Evolutionary conservation across 2,329 filamentous ascomycete species (phyloP).

Genomic region (Penicillium sp.): DNA sequence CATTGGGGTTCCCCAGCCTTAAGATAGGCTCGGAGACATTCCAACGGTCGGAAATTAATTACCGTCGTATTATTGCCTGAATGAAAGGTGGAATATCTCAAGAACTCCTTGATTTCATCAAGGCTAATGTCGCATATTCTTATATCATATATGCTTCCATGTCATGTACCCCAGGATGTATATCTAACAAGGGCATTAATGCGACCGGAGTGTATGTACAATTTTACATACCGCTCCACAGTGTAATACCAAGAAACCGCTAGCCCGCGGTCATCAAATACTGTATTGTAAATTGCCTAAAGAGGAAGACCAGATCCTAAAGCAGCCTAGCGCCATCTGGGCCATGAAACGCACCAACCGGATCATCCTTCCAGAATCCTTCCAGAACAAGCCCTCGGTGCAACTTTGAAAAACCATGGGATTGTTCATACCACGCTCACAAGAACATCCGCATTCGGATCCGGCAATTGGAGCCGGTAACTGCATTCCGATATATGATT

Average conservation of each 20-base stretch:
- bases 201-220: neutral
- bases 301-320: neutral
- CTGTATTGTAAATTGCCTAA: neutral
- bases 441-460: neutral
- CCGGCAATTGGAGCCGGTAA: constrained; percentile 3
- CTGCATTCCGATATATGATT: neutral
- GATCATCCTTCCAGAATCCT: constrained; percentile 25
- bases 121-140: neutral
- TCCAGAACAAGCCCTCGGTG: constrained; percentile 17
- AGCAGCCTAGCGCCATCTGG: constrained; percentile 1
- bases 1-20: constrained; percentile 8
- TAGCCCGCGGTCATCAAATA: constrained; percentile 5
- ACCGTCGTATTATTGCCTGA: neutral
- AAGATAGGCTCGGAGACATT: neutral
- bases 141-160: neutral
- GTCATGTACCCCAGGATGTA: neutral
- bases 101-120: neutral
- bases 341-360: constrained; percentile 10
- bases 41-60: constrained; percentile 7
- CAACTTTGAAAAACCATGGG: constrained; percentile 18
- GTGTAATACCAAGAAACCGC: constrained; percentile 10
- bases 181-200: neutral
- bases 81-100: neutral
- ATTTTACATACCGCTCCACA: constrained; percentile 1
- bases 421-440: constrained; percentile 6